Conservation (phyloP, 352 stramenopile genomes). For the Pythium diclinum region DNA sequence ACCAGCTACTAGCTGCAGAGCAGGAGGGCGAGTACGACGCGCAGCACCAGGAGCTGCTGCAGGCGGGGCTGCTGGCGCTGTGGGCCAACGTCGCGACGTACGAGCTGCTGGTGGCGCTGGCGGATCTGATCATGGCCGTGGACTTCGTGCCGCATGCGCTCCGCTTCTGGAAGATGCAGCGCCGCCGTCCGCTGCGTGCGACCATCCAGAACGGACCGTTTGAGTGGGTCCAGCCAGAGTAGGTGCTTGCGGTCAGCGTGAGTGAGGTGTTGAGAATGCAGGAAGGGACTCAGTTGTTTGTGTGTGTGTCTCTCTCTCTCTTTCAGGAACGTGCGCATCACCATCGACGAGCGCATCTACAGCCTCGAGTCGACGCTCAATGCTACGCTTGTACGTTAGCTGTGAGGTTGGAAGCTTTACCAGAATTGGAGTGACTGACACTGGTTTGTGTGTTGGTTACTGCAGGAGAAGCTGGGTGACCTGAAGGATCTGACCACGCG, state of each 20-base stretch:
- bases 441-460: neutral
- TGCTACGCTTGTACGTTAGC: constrained; percentile 45
- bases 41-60: constrained; percentile 34
- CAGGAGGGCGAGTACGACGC: neutral
- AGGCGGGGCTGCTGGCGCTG: constrained; percentile 38
- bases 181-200: constrained; percentile 44
- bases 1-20: constrained; percentile 14
- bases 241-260: neutral
- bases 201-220: constrained; percentile 49
- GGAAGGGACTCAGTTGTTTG: neutral
- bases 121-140: constrained; percentile 57
- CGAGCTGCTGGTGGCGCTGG: constrained; percentile 51
- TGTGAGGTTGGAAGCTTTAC: neutral
- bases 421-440: neutral
- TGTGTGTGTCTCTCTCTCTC: neutral
- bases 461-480: constrained; percentile 64
- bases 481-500: constrained; percentile 57
- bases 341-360: constrained; percentile 51
- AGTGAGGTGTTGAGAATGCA: neutral
- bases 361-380: constrained; percentile 70
- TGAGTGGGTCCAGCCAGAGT: constrained; percentile 63
- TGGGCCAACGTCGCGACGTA: constrained; percentile 65
- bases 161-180: constrained; percentile 64
- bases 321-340: constrained; percentile 44
- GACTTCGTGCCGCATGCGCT: constrained; percentile 70